Evolutionary conservation across 2,329 filamentous ascomycete species (phyloP).

Genomic region (Trichoderma sp.): DNA sequence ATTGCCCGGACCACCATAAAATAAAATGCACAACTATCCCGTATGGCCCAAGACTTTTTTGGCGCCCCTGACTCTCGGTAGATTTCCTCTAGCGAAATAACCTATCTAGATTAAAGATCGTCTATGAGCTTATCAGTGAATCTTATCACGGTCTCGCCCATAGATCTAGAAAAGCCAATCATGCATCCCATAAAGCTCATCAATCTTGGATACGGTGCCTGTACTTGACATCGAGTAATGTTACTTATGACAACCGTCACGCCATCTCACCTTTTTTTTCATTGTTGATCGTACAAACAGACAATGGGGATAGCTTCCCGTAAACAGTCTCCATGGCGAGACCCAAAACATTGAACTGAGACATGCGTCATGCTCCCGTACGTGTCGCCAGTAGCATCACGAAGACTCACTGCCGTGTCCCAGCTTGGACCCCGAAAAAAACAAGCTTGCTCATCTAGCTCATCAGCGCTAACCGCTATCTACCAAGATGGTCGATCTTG

Average conservation of each 20-base stretch:
- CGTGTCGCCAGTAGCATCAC: not conserved
- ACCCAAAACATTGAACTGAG: not conserved
- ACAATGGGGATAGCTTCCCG: not conserved
- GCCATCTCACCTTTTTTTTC: not conserved
- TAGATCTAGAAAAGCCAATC: not conserved
- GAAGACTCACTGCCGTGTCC: not conserved
- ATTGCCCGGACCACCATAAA: not conserved
- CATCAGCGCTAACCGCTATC: not conserved
- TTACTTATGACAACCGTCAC: not conserved
- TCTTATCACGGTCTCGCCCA: not conserved
- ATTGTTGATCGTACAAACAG: not conserved
- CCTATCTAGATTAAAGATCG: not conserved
- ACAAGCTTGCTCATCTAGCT: not conserved
- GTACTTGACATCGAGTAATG: not conserved
- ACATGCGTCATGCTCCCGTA: not conserved
- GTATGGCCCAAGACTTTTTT: not conserved
- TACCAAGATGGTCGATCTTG: not conserved
- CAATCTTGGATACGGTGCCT: not conserved
- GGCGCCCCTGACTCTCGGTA: not conserved
- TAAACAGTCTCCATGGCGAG: not conserved
- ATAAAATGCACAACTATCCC: too few relatives aligned
- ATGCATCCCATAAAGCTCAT: not conserved
- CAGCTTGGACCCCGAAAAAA: not conserved
- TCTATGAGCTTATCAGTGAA: not conserved
- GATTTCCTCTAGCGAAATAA: not conserved